Evolutionary conservation across 306 rosid genomes (phyloP).

Genomic region (Purshia tridentata): DNA sequence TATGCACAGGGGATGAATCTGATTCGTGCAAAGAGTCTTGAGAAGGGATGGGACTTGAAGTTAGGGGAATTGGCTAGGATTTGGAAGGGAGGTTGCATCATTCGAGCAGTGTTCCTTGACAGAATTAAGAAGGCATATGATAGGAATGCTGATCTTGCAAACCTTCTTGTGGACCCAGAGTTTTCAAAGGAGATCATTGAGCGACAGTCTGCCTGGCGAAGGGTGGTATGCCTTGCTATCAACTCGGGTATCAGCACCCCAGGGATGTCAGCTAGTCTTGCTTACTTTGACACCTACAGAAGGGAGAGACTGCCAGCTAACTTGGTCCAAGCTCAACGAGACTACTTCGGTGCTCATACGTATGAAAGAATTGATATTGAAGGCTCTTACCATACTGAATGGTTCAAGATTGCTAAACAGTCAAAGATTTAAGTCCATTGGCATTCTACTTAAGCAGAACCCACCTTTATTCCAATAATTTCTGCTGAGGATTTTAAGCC

Average conservation of each 20-base stretch:
- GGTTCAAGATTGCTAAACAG: slow-evolving; percentile 87
- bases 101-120: slow-evolving; percentile 78
- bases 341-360: slow-evolving; percentile 94
- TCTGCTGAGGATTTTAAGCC: slow-evolving; percentile 43
- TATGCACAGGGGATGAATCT: slow-evolving; percentile 97
- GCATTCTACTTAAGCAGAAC: slow-evolving; percentile 20
- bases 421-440: slow-evolving; percentile 42
- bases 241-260: slow-evolving; percentile 86
- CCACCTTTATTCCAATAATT: slow-evolving; percentile 47
- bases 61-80: slow-evolving; percentile 87
- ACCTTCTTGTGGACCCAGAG: slow-evolving; percentile 93
- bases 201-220: slow-evolving; percentile 84
- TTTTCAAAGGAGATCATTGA: slow-evolving; percentile 86
- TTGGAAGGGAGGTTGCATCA: slow-evolving; percentile 97
- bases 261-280: slow-evolving; percentile 94
- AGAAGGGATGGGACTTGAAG: slow-evolving; percentile 78
- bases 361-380: slow-evolving; percentile 69
- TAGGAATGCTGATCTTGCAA: slow-evolving; percentile 70
- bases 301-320: slow-evolving; percentile 84
- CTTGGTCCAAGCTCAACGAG: slow-evolving; percentile 93
- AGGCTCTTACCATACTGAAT: slow-evolving; percentile 89
- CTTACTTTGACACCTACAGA: slow-evolving; percentile 77
- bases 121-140: slow-evolving; percentile 88
- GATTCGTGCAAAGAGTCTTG: slow-evolving; percentile 85
- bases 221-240: slow-evolving; percentile 83